Percentiles rank a stretch among this genome's conserved stretches.
Evolutionary conservation across 257 asterid species (phyloP).

Genomic region (Solanum lignicaule): DNA sequence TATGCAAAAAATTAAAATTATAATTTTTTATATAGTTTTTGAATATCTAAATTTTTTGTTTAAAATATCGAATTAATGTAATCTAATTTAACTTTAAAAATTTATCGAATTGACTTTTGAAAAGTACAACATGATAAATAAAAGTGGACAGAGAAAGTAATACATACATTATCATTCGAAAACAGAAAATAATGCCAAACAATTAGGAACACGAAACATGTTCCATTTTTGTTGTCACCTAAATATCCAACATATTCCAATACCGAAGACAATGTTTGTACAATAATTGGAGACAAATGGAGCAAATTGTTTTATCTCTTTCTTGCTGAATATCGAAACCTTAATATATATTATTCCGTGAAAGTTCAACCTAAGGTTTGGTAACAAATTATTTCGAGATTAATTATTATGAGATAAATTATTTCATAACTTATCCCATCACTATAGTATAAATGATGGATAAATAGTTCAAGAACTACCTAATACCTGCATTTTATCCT

Average conservation of each 20-base stretch:
- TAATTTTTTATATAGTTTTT: too few species aligned
- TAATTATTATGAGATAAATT: too few species aligned
- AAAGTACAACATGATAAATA: too few species aligned
- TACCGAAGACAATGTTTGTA: not conserved
- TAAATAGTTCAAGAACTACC: too few species aligned
- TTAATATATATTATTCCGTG: not conserved
- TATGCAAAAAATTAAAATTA: too few species aligned
- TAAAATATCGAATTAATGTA: too few species aligned
- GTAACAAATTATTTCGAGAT: too few species aligned
- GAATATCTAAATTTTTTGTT: too few species aligned
- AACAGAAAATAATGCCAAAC: not conserved
- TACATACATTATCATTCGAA: not conserved
- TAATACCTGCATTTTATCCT: not conserved
- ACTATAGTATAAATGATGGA: not conserved
- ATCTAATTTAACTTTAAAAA: too few species aligned
- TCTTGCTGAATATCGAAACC: not conserved
- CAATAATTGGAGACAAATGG: not conserved
- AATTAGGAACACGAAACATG: constrained; percentile 3
- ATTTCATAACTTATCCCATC: not conserved
- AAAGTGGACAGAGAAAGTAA: not conserved
- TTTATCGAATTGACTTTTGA: too few species aligned
- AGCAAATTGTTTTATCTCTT: not conserved
- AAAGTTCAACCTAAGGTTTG: not conserved
- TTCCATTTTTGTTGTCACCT: not conserved
- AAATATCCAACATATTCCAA: not conserved